phyloP scores from a whole-genome alignment of 2,329 filamentous ascomycete genomes.

The Cordyceps fumosorosea region DNA sequence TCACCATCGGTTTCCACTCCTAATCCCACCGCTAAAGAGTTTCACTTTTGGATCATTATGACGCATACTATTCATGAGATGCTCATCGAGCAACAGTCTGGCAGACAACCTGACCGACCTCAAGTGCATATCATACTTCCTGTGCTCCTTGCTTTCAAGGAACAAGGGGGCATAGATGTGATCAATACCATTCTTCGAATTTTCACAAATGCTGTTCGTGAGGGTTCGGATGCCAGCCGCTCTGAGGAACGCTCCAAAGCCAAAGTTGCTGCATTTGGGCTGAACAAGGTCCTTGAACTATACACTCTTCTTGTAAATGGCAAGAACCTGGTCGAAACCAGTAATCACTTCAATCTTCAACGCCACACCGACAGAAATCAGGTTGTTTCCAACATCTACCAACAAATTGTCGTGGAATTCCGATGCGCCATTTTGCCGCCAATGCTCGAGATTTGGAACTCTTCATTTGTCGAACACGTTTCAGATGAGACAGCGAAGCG shows the following conservation, averaged over 20 bases:
- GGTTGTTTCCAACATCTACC: conserved; percentile 38
- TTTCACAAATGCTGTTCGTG: conserved; percentile 41
- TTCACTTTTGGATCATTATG: conserved; percentile 77
- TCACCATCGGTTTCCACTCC: conserved; percentile 37
- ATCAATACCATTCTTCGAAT: conserved; percentile 65
- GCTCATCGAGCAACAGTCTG: conserved; percentile 60
- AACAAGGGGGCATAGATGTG: conserved; percentile 65
- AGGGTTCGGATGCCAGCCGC: conserved; percentile 31
- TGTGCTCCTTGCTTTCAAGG: conserved; percentile 81
- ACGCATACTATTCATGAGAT: conserved; percentile 72
- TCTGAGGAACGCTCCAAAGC: conserved; percentile 38
- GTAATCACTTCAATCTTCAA: conserved; percentile 45
- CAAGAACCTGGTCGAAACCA: conserved; percentile 74
- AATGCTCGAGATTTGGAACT: conserved; percentile 76
- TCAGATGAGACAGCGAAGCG: conserved; percentile 69
- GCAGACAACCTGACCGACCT: conserved; percentile 41
- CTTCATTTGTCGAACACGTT: conserved; percentile 73
- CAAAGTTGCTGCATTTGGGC: conserved; percentile 48
- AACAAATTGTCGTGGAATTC: conserved; percentile 81
- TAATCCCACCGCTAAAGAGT: conserved; percentile 53
- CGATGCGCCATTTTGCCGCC: conserved; percentile 73
- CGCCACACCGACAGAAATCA: conserved; percentile 36
- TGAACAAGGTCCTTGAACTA: conserved; percentile 79
- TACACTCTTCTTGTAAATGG: conserved; percentile 70
- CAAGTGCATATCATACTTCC: conserved; percentile 58